These are phyloP conservation scores for Lodderomyces elongisporus DNA, from an alignment of 1,139 yeast genomes.

Conservation along the genomic window DNA sequence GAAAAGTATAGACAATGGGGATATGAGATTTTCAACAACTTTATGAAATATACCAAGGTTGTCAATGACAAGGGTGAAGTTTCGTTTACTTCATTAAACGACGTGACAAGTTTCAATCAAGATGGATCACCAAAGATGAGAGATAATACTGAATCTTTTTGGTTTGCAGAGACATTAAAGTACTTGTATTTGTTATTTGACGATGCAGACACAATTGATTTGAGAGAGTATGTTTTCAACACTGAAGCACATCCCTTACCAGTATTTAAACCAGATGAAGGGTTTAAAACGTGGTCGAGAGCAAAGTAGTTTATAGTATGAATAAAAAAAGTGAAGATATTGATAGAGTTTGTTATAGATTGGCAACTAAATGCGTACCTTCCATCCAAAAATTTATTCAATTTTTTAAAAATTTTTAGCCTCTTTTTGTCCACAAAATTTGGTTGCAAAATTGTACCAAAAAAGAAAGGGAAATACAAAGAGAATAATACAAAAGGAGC, in stretches of 20 bases:
- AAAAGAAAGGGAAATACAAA: too few species aligned
- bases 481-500: too few species aligned
- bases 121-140: constrained; percentile 39
- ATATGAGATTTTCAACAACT: constrained; percentile 74
- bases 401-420: too few species aligned
- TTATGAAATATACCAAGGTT: constrained; percentile 53
- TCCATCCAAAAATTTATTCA: too few species aligned
- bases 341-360: too few species aligned
- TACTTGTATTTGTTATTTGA: constrained; percentile 81
- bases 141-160: constrained; percentile 87
- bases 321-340: too few species aligned
- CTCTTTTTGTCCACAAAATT: too few species aligned
- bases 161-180: constrained; percentile 92
- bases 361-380: too few species aligned
- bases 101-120: constrained; percentile 49
- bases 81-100: constrained; percentile 63
- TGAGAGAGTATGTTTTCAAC: constrained; percentile 73
- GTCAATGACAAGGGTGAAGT: constrained; percentile 48
- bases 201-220: constrained; percentile 50
- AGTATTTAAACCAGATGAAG: constrained; percentile 40
- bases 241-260: constrained; percentile 96
- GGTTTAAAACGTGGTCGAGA: too few species aligned
- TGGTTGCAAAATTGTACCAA: too few species aligned
- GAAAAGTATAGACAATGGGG: constrained; percentile 87
- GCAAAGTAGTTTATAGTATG: too few species aligned